Percentiles rank a stretch among this genome's conserved stretches.
These are phyloP conservation scores for Colletotrichum sansevieriae DNA, from an alignment of 2,329 filamentous ascomycete species.

Conservation along the genomic window DNA sequence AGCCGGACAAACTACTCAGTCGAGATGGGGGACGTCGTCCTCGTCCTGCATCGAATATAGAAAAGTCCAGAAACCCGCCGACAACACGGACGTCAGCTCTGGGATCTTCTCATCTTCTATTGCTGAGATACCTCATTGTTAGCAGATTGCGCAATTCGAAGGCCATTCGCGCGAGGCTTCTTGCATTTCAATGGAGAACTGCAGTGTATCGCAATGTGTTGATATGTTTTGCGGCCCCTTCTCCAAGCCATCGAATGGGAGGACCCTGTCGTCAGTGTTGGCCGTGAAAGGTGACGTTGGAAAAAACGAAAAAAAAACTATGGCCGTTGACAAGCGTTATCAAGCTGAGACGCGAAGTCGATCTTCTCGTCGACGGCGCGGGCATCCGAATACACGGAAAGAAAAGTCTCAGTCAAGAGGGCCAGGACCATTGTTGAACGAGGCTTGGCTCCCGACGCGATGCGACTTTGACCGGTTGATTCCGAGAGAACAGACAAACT, in stretches of 20 bases:
- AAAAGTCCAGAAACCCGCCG: background rate
- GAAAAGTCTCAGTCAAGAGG: background rate
- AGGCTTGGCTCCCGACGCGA: slow-evolving; percentile 19
- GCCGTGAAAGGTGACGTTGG: slow-evolving; percentile 16
- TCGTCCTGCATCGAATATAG: background rate
- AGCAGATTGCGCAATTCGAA: slow-evolving; percentile 13
- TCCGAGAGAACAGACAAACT: slow-evolving; percentile 29
- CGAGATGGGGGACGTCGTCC: background rate
- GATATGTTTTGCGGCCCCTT: background rate
- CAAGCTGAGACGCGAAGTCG: slow-evolving; percentile 24
- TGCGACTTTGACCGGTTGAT: slow-evolving; percentile 35
- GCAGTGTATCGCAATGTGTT: slow-evolving; percentile 3
- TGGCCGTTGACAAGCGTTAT: background rate
- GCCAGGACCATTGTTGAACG: background rate
- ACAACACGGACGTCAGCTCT: background rate
- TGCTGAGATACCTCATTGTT: slow-evolving; percentile 22
- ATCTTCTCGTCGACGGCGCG: background rate
- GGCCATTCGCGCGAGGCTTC: background rate
- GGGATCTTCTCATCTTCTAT: background rate
- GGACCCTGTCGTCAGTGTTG: background rate
- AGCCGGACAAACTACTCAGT: slow-evolving; percentile 26
- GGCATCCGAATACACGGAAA: slow-evolving; percentile 3
- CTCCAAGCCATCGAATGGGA: background rate
- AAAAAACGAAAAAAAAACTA: background rate
- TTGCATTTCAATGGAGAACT: background rate